Percentiles rank a stretch among this genome's conserved stretches.
Conservation (phyloP, 495 filamentous ascomycete species). For the Aspergillus sclerotioniger region DNA sequence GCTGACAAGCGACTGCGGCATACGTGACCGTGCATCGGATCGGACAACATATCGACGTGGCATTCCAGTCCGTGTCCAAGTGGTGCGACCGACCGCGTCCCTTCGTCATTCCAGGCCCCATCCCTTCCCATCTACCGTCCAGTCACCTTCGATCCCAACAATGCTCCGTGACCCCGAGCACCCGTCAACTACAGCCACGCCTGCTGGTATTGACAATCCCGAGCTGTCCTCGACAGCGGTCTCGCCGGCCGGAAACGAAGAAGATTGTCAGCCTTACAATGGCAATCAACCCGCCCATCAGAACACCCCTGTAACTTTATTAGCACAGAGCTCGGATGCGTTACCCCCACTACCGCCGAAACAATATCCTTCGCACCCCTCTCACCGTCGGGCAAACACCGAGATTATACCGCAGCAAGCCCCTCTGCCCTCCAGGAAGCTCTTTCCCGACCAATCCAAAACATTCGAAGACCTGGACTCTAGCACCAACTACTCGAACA, state of each 20-base stretch:
- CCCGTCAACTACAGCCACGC: conserved; percentile 21
- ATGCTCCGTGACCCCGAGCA: conserved; percentile 21
- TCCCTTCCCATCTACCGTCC: conserved; percentile 10
- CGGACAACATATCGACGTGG: conserved; percentile 33
- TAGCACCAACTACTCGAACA: conserved; percentile 14
- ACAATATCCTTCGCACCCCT: conserved; percentile 23
- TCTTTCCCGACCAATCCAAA: conserved; percentile 23
- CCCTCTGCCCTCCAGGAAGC: conserved; percentile 20
- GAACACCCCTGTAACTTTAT: conserved; percentile 16
- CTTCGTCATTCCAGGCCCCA: conserved; percentile 22
- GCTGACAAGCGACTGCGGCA: conserved; percentile 9
- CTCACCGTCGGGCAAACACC: conserved; percentile 44
- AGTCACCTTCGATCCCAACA: conserved; percentile 18
- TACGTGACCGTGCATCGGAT: conserved; percentile 26
- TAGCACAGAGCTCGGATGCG: conserved; percentile 20
- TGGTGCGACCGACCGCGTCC: conserved; percentile 21
- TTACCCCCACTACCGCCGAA: conserved; percentile 17
- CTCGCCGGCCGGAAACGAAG: conserved; percentile 10
- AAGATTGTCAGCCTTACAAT: conserved; percentile 16
- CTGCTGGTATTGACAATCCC: conserved; percentile 12
- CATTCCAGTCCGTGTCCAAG: conserved; percentile 34
- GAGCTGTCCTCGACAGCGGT: conserved; percentile 12
- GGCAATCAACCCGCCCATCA: conserved; percentile 15
- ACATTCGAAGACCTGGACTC: conserved; percentile 25
- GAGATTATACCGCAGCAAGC: conserved; percentile 34